phyloP scores from a whole-genome alignment of 2,329 filamentous ascomycete species.

The Hymenoscyphus linearis region DNA sequence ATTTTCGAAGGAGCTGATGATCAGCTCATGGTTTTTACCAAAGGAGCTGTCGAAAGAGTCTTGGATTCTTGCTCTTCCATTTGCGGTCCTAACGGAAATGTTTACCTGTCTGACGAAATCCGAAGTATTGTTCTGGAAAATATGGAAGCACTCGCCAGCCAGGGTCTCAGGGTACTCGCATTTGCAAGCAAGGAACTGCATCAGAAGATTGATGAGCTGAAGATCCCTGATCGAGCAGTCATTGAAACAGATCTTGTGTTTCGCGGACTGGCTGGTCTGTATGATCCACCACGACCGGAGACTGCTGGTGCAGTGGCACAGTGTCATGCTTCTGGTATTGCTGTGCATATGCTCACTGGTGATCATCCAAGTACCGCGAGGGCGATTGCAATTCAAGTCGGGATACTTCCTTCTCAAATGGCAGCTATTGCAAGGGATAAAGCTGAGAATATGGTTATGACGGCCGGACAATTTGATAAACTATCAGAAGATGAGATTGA shows the following conservation, averaged over 20 bases:
- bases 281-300: constrained; percentile 53
- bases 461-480: constrained; percentile 42
- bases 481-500: constrained; percentile 46
- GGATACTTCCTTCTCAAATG: constrained; percentile 52
- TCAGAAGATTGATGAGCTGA: constrained; percentile 38
- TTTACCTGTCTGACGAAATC: constrained; percentile 44
- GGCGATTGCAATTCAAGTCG: constrained; percentile 75
- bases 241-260: constrained; percentile 49
- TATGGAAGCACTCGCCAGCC: constrained; percentile 58
- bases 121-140: constrained; percentile 55
- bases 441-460: constrained; percentile 64
- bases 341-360: constrained; percentile 77
- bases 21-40: constrained; percentile 67
- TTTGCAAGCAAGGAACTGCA: constrained; percentile 46
- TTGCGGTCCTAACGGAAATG: constrained; percentile 47
- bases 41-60: constrained; percentile 54
- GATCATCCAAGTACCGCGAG: constrained; percentile 75
- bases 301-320: constrained; percentile 53
- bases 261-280: constrained; percentile 59
- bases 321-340: constrained; percentile 62
- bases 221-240: constrained; percentile 40
- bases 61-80: constrained; percentile 46
- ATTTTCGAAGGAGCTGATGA: constrained; percentile 37
- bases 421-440: constrained; percentile 60
- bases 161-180: constrained; percentile 65